Conservation (phyloP, 2,329 filamentous ascomycete genomes). For the Pseudogymnoascus sp. region DNA sequence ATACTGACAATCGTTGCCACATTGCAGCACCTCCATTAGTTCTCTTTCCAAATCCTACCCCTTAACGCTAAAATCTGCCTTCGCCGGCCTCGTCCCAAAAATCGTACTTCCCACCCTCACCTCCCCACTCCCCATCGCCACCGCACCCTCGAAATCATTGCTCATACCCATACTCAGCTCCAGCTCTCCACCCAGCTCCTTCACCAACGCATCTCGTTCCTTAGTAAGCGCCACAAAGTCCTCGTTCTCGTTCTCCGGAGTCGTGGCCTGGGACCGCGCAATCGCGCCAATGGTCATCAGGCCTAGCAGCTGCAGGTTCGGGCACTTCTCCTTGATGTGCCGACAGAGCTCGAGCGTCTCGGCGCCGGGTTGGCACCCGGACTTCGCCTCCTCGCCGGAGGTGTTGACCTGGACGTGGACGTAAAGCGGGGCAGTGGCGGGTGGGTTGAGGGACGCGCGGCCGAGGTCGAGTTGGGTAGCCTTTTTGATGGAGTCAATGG, state of each 20-base stretch:
- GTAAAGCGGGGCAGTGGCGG: slow-evolving; percentile 29
- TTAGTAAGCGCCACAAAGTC: slow-evolving; percentile 68
- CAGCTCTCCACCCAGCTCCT: slow-evolving; percentile 55
- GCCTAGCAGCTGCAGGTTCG: slow-evolving; percentile 66
- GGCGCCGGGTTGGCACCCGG: slow-evolving; percentile 63
- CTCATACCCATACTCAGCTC: slow-evolving; percentile 99
- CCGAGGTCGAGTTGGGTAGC: slow-evolving; percentile 72
- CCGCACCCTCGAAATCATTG: slow-evolving; percentile 85
- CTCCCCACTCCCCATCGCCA: slow-evolving; percentile 75
- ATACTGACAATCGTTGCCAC: no score
- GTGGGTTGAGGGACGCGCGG: slow-evolving; percentile 48
- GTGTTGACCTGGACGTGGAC: slow-evolving; percentile 96
- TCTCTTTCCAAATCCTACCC: slow-evolving; percentile 15
- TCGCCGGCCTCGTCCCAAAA: slow-evolving; percentile 75
- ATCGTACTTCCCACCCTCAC: slow-evolving; percentile 91
- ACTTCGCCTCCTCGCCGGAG: slow-evolving; percentile 78
- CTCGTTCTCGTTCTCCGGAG: slow-evolving; percentile 75
- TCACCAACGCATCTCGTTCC: slow-evolving; percentile 62
- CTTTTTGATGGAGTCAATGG: slow-evolving; percentile 82
- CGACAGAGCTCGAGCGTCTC: slow-evolving; percentile 58
- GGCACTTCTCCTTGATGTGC: slow-evolving; percentile 62
- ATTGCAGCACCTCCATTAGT: no score
- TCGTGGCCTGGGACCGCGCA: slow-evolving; percentile 68
- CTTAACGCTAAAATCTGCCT: slow-evolving; percentile 66
- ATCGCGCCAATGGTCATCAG: slow-evolving; percentile 98